These are phyloP conservation scores for Ophiostoma quercus DNA, from an alignment of 2,329 filamentous ascomycete species.

Conservation along the genomic window DNA sequence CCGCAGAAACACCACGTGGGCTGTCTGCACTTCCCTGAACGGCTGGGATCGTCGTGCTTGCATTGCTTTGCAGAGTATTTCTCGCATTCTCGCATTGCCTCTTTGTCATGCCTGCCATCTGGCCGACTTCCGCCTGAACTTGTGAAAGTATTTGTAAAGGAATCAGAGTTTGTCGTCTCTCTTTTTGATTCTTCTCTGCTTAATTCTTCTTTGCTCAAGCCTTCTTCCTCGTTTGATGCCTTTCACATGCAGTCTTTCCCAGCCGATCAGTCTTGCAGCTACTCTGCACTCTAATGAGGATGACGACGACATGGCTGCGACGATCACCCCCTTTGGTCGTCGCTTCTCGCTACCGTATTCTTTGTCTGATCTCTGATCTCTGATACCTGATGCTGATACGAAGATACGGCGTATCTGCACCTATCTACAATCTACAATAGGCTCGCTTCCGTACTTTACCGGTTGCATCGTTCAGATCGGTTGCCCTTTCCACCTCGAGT, in stretches of 20 bases:
- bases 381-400: too few relatives aligned
- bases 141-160: too few relatives aligned
- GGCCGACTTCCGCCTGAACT: not conserved
- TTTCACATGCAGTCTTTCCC: not conserved
- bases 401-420: not conserved
- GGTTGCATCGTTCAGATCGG: not conserved
- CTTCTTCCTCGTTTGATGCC: not conserved
- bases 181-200: not conserved
- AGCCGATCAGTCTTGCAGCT: not conserved
- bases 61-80: not conserved
- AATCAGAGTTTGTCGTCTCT: not conserved
- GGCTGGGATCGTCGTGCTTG: not conserved
- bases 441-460: not conserved
- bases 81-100: not conserved
- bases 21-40: not conserved
- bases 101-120: not conserved
- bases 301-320: not conserved
- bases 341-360: not conserved
- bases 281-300: not conserved
- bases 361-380: not conserved
- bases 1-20: not conserved
- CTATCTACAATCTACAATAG: not conserved
- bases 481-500: not conserved
- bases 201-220: not conserved
- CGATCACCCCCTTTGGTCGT: not conserved